Conservation (phyloP, 306 rosid genomes). For the Macrotyloma uniflorum region DNA sequence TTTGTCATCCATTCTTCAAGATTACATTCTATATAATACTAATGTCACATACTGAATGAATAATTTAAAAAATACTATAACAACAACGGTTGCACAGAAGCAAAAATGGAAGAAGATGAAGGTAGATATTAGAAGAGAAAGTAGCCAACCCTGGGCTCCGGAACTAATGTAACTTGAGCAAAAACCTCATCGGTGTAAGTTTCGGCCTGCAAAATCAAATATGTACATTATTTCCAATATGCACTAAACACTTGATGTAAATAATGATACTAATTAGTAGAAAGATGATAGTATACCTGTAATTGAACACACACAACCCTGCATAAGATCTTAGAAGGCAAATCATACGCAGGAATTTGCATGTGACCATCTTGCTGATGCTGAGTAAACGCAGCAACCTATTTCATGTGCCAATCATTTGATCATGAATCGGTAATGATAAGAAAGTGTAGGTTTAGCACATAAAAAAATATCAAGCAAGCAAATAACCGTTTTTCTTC, state of each 20-base stretch:
- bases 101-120: not conserved
- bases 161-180: constrained; percentile 62
- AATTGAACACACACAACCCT: constrained; percentile 51
- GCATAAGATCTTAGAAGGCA: constrained; percentile 74
- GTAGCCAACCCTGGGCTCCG: constrained; percentile 46
- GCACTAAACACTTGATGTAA: not conserved
- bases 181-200: constrained; percentile 61
- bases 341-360: constrained; percentile 55
- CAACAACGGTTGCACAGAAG: not conserved
- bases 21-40: not conserved
- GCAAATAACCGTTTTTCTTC: not conserved
- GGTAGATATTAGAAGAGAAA: not conserved
- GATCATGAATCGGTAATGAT: not conserved
- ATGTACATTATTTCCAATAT: not conserved
- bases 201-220: constrained; percentile 59
- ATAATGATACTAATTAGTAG: not conserved
- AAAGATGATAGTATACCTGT: constrained; percentile 49
- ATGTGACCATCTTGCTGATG: constrained; percentile 39
- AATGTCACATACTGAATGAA: not conserved
- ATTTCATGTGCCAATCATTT: constrained; percentile 35
- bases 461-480: constrained; percentile 34
- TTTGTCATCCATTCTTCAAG: constrained; percentile 9
- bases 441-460: not conserved
- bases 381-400: constrained; percentile 55
- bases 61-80: not conserved